These are phyloP conservation scores for Corylus americana DNA, from an alignment of 306 rosid species.

Conservation along the genomic window DNA sequence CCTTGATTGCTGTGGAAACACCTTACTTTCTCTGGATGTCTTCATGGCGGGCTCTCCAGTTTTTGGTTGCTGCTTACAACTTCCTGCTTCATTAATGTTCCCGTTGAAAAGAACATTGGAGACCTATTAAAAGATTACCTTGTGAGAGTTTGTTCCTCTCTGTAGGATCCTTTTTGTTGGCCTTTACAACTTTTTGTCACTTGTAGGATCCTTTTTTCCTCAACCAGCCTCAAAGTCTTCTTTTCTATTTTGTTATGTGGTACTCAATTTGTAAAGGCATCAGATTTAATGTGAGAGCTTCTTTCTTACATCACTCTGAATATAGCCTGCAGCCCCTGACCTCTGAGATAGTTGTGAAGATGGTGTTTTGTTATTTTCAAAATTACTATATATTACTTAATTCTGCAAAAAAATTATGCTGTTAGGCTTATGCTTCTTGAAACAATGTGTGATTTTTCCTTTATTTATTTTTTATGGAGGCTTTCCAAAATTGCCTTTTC, in stretches of 20 bases:
- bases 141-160: not conserved
- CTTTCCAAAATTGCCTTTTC: not conserved
- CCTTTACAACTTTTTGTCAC: not conserved
- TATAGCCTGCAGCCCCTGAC: not conserved
- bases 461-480: not conserved
- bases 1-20: not conserved
- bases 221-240: not conserved
- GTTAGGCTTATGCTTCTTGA: too few relatives aligned
- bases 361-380: too few relatives aligned
- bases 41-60: not conserved
- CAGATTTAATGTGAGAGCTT: not conserved
- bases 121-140: not conserved
- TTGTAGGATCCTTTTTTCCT: too few relatives aligned
- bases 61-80: not conserved
- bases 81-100: not conserved
- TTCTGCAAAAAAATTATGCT: too few relatives aligned
- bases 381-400: too few relatives aligned
- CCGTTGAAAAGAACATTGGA: not conserved
- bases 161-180: not conserved
- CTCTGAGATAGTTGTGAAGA: too few relatives aligned
- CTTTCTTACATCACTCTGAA: not conserved
- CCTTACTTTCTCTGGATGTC: not conserved
- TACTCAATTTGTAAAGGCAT: not conserved
- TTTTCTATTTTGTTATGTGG: not conserved
- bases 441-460: too few relatives aligned